Evolutionary conservation across 2,329 filamentous ascomycete genomes (phyloP).

Genomic region (Arthroderma uncinatum): DNA sequence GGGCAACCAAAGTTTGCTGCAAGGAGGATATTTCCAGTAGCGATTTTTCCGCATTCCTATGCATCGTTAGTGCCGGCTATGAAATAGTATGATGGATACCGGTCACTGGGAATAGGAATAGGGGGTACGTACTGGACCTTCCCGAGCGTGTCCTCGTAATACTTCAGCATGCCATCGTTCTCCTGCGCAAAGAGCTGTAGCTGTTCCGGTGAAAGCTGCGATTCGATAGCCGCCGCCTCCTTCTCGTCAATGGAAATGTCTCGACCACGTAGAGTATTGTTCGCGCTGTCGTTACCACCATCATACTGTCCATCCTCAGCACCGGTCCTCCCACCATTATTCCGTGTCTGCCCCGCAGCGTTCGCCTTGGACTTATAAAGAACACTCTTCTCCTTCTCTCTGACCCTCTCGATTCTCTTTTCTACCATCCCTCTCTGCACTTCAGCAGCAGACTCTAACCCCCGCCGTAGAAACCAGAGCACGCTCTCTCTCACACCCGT

Average conservation of each 20-base stretch:
- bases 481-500: constrained; percentile 69
- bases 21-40: constrained; percentile 86
- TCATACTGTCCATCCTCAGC: constrained; percentile 20
- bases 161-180: constrained; percentile 82
- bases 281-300: constrained; percentile 14
- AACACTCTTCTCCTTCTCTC: constrained; percentile 81
- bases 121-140: constrained; percentile 67
- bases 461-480: constrained; percentile 66
- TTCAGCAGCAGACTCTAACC: constrained; percentile 62
- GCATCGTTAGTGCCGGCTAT: neutral
- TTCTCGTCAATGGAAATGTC: constrained; percentile 22
- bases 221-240: constrained; percentile 34
- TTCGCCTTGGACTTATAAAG: constrained; percentile 52
- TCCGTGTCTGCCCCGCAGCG: constrained; percentile 8
- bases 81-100: neutral
- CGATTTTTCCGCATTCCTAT: constrained; percentile 75
- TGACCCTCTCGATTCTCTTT: constrained; percentile 66
- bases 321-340: constrained; percentile 9
- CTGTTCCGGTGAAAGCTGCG: constrained; percentile 68
- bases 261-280: constrained; percentile 19
- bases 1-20: constrained; percentile 76
- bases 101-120: neutral
- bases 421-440: constrained; percentile 90
- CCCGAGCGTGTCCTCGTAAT: constrained; percentile 86
- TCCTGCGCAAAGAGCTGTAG: constrained; percentile 87